These are phyloP conservation scores for Penstemon davidsonii DNA, from an alignment of 257 asterid genomes.

Conservation along the genomic window DNA sequence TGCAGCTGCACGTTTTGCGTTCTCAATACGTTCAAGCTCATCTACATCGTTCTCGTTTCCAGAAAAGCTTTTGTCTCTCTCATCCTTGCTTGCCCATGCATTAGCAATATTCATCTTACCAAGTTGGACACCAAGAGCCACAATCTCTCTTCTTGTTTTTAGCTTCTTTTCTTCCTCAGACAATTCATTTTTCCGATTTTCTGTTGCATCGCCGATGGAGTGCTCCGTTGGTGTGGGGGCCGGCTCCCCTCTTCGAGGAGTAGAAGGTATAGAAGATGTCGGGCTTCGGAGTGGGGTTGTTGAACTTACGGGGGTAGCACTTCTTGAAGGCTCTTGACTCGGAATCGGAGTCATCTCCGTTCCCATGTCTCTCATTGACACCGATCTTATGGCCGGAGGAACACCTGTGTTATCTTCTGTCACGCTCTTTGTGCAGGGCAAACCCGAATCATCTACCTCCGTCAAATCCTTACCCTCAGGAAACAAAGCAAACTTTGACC, in stretches of 20 bases:
- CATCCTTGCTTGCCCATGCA: constrained; percentile 98
- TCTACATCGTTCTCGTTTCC: constrained; percentile 38
- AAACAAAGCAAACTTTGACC: constrained; percentile 48
- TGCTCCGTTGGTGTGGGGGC: constrained; percentile 59
- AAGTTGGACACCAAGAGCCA: constrained; percentile 87
- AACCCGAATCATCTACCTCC: constrained; percentile 45
- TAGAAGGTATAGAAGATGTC: constrained; percentile 81
- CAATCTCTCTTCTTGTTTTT: constrained; percentile 84
- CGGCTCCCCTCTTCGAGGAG: constrained; percentile 81
- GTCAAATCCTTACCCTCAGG: constrained; percentile 63
- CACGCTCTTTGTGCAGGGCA: constrained; percentile 52
- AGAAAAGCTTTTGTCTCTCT: constrained; percentile 45
- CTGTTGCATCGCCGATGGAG: constrained; percentile 30
- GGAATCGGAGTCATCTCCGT: constrained; percentile 99
- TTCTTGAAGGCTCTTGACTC: constrained; percentile 95
- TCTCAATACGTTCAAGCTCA: constrained; percentile 64
- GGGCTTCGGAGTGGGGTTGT: constrained; percentile 94
- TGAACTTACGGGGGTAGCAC: constrained; percentile 79
- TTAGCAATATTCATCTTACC: constrained; percentile 92
- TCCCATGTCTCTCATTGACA: constrained; percentile 98
- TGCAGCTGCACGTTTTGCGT: constrained; percentile 79
- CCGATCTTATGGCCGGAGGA: constrained; percentile 75
- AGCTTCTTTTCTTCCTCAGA: constrained; percentile 83
- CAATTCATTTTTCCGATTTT: constrained; percentile 50
- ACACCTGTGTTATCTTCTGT: constrained; percentile 59